Conservation (phyloP, 371 early-diverging fungal genomes). For the Syncephalastrum contaminatum region DNA sequence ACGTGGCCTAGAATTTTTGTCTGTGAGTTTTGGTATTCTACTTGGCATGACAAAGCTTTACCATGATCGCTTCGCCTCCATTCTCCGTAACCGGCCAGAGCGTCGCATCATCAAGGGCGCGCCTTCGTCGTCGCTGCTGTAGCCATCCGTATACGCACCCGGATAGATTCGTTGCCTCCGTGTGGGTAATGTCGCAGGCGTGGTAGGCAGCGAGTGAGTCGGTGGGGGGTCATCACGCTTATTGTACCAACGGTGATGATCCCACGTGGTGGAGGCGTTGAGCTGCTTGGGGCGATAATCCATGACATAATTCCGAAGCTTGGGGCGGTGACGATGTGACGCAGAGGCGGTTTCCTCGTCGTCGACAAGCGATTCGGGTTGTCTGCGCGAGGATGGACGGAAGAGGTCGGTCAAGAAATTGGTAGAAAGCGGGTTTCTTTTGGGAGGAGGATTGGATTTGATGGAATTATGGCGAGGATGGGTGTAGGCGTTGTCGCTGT, state of each 20-base stretch:
- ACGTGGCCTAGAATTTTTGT: constrained; percentile 13
- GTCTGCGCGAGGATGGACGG: constrained; percentile 3
- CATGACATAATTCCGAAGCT: constrained; percentile 29
- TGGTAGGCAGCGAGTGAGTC: neutral
- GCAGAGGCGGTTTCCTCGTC: constrained; percentile 8
- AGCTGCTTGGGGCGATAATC: constrained; percentile 26
- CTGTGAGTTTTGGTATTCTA: constrained; percentile 1
- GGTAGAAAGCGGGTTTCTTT: constrained; percentile 4
- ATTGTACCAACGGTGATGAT: constrained; percentile 12
- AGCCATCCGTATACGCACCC: constrained; percentile 26
- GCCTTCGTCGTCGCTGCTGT: constrained; percentile 47
- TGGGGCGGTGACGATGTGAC: constrained; percentile 22
- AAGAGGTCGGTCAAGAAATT: constrained; percentile 15
- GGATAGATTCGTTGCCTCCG: constrained; percentile 14
- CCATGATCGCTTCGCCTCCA: constrained; percentile 8
- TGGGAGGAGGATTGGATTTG: constrained; percentile 16
- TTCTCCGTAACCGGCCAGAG: constrained; percentile 2
- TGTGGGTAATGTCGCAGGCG: neutral
- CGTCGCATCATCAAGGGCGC: constrained; percentile 24
- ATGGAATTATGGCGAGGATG: constrained; percentile 27
- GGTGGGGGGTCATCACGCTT: constrained; percentile 4
- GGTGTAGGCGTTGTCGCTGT: constrained; percentile 3
- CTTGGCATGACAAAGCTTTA: neutral
- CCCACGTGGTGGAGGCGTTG: constrained; percentile 10
- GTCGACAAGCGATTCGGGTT: neutral